Conservation (phyloP, 179 eudicot species). For the Beta corolliflora region DNA sequence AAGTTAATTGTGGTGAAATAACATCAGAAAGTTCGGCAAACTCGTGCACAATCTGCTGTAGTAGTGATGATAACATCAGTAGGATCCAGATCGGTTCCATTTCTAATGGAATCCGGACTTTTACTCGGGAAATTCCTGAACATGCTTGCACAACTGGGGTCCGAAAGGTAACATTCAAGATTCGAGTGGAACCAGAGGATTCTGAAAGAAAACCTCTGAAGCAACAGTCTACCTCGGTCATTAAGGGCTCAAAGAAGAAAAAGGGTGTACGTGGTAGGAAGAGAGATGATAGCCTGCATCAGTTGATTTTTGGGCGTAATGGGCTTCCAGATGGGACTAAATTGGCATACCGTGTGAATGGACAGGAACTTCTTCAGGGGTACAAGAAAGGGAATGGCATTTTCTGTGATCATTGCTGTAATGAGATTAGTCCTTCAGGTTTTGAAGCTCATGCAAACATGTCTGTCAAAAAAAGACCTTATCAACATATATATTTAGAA, state of each 20-base stretch:
- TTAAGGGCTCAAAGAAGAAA: background rate
- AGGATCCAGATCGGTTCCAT: too few relatives aligned
- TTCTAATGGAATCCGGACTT: background rate
- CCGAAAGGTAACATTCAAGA: background rate
- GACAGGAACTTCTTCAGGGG: background rate
- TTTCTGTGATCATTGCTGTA: background rate
- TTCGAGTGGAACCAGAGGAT: background rate
- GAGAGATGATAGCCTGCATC: slow-evolving; percentile 1
- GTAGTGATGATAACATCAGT: too few relatives aligned
- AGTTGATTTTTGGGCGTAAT: background rate
- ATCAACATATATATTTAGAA: background rate
- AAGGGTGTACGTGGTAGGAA: background rate
- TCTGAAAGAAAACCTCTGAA: background rate
- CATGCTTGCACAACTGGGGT: background rate
- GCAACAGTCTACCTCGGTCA: too few relatives aligned
- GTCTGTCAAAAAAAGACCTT: background rate
- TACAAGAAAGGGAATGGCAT: slow-evolving; percentile 4
- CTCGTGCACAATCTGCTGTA: background rate
- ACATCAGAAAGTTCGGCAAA: slow-evolving; percentile 7
- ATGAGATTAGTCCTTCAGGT: slow-evolving; percentile 4
- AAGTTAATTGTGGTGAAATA: background rate
- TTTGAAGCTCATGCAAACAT: slow-evolving; percentile 13
- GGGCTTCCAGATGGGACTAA: slow-evolving; percentile 5
- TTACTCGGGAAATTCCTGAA: background rate
- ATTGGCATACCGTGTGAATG: background rate